A percentile compares a stretch with the other conserved stretches of the same genome.
These are phyloP conservation scores for Acacia confusa DNA, from an alignment of 306 rosid species.

Conservation along the genomic window DNA sequence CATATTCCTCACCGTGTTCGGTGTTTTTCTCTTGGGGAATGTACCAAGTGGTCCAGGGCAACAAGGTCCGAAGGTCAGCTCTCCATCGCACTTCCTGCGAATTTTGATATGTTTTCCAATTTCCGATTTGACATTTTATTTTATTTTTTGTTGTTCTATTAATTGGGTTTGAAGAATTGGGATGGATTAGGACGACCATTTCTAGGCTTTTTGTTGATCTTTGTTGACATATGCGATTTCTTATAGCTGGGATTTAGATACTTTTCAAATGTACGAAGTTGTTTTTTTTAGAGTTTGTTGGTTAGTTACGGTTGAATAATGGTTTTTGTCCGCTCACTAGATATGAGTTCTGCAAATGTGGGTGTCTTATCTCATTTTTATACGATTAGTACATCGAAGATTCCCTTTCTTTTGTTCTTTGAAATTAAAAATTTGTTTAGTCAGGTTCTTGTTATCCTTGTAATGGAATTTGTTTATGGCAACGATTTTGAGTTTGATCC, in stretches of 20 bases:
- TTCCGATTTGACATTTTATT: neutral
- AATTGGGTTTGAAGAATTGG: neutral
- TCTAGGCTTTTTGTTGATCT: neutral
- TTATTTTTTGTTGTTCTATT: neutral
- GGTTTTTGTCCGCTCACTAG: neutral
- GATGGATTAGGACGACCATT: neutral
- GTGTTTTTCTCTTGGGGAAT: constrained; percentile 95
- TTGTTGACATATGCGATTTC: neutral
- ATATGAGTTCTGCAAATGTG: neutral
- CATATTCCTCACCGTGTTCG: constrained; percentile 72
- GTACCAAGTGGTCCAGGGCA: constrained; percentile 98
- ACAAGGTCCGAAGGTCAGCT: constrained; percentile 84
- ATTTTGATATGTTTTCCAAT: neutral
- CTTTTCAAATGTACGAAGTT: neutral
- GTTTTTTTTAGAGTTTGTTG: too few relatives aligned
- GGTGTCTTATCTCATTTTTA: neutral
- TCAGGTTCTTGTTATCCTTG: neutral
- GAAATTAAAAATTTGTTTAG: neutral
- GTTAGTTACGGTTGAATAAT: neutral
- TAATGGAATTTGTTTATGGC: neutral
- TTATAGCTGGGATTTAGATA: neutral
- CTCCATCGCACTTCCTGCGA: neutral
- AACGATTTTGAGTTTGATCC: too few relatives aligned
- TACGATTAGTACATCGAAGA: neutral
- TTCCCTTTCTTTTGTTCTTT: neutral